These are phyloP conservation scores for Fusarium redolens DNA, from an alignment of 2,329 filamentous ascomycete genomes.

Conservation along the genomic window DNA sequence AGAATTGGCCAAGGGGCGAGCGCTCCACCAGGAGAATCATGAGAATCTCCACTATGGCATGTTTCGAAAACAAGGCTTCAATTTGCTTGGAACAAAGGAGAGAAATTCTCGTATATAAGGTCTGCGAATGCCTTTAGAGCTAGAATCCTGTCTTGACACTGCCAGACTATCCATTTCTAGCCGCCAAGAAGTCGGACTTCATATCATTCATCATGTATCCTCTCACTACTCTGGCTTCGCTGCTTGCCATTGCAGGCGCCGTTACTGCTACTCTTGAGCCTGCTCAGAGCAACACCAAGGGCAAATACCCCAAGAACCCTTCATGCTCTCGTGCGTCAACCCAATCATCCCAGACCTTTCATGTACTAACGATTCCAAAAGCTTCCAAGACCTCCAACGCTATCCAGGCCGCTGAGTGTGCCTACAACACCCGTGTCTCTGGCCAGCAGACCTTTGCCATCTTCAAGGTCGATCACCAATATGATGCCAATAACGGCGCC, in stretches of 20 bases:
- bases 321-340: conserved; percentile 32
- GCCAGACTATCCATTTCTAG: background rate
- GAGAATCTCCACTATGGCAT: conserved; percentile 3
- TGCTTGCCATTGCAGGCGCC: conserved; percentile 34
- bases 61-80: conserved; percentile 25
- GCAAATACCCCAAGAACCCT: conserved; percentile 39
- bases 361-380: background rate
- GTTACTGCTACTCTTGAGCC: conserved; percentile 41
- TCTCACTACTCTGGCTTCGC: conserved; percentile 35
- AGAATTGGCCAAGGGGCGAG: conserved; percentile 9
- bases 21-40: background rate
- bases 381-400: conserved; percentile 40
- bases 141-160: background rate
- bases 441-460: conserved; percentile 43
- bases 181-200: background rate
- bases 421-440: conserved; percentile 42
- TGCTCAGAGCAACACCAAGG: conserved; percentile 40
- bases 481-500: conserved; percentile 40
- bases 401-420: conserved; percentile 43
- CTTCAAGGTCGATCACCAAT: conserved; percentile 42
- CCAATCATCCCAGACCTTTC: fast-evolving
- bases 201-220: conserved; percentile 30
- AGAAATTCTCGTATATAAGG: conserved; percentile 14
- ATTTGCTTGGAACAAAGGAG: conserved; percentile 29
- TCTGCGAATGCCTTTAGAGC: background rate